Percentiles rank a stretch among this genome's conserved stretches.
These are phyloP conservation scores for Termitomyces sp. DNA, from an alignment of 768 basidiomycete species.

Conservation along the genomic window DNA sequence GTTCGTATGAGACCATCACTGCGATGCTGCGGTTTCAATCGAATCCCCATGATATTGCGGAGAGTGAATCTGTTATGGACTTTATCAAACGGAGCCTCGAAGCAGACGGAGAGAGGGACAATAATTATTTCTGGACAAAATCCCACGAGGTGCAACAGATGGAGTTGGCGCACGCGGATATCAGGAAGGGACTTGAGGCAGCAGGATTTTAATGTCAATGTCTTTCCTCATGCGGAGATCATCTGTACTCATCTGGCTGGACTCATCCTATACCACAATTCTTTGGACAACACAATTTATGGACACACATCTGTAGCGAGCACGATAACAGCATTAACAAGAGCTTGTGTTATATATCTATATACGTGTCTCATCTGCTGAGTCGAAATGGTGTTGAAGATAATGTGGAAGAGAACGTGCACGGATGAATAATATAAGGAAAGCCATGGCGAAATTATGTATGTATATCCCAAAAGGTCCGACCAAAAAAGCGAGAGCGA, in stretches of 20 bases:
- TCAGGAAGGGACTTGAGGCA: conserved; percentile 60
- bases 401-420: not conserved
- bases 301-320: not conserved
- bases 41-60: conserved; percentile 41
- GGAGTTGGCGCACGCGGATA: conserved; percentile 58
- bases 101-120: conserved; percentile 33
- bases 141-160: conserved; percentile 55
- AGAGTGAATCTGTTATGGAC: conserved; percentile 36
- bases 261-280: not conserved
- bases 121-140: conserved; percentile 49
- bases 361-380: not conserved
- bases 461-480: conserved; percentile 37
- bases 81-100: conserved; percentile 45
- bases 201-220: conserved; percentile 55
- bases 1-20: conserved; percentile 49
- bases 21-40: conserved; percentile 54
- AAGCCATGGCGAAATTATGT: conserved; percentile 19
- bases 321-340: not conserved
- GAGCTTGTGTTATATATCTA: not conserved
- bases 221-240: not conserved
- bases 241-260: not conserved
- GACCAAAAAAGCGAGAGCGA: conserved; percentile 18
- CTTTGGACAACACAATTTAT: not conserved
- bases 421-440: conserved; percentile 4
- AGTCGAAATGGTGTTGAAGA: not conserved